Base-by-base conservation (phyloP, 805 yeast genomes). In the Limtongozyma cylindracea region DNA sequence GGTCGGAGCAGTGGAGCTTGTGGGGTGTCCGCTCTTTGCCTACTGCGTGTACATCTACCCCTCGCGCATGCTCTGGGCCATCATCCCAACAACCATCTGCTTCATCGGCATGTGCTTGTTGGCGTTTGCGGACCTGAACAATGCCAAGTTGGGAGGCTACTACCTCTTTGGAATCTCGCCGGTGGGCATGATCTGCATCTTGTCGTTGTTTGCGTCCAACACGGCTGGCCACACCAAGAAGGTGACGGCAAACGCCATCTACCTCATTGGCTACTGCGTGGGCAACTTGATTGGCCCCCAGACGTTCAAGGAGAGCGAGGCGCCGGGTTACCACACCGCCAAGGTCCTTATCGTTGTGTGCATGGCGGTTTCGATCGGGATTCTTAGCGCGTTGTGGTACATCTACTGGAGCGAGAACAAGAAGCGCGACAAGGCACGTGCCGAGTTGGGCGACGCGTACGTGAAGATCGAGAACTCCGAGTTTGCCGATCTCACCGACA, bases 401-500 rank as follows among this genome's bases (percentile, higher is more conserved):
- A 30, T 38, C 15, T 47, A 48, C 29, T 24, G 21, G 21, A 25
- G 23, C 11, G 52, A 47, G 24, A 59, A 60, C 34, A 45, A 38
- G 22, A 35, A 34, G 18, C 45, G 53, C 27, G 57, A 50, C 20
- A 31, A 24, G 21, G n/a, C n/a, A n/a, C n/a, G n/a, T n/a, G n/a
- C n/a, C n/a, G n/a, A n/a, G n/a, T n/a, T n/a, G n/a, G n/a, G n/a
- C n/a, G n/a, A n/a, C n/a, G 20, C 28, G 9, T 27, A 21, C 17
- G 35, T 24, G 5, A 6, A 13, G 6, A 13, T 13, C 6, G 15
- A 13, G 6, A 13, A 13, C 15, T 6, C 5, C 15, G 15, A 57
- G 31, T 56, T 53, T 30, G 51, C 55, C 13, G 69, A 62, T 30
- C 38, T 57, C 35, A 62, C 69, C 3, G 67, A 60, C 31, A 43